Conservation (phyloP, 495 filamentous ascomycete genomes). For the Zalerion maritima region DNA sequence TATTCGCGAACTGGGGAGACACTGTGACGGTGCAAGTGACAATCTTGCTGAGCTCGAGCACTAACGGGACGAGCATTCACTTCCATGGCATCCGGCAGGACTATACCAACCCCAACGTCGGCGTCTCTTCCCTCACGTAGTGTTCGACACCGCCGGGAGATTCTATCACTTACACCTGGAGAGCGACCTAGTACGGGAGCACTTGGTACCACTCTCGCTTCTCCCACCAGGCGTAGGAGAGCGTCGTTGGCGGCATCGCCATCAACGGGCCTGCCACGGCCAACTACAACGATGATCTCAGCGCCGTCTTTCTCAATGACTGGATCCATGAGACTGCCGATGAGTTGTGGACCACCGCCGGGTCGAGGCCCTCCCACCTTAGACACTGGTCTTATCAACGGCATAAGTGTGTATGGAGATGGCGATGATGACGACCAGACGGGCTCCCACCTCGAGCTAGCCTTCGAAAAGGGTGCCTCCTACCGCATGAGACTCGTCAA, state of each 20-base stretch:
- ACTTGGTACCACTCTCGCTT: conserved; percentile 53
- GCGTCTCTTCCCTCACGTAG: conserved; percentile 30
- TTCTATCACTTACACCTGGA: conserved; percentile 35
- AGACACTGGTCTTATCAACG: conserved; percentile 37
- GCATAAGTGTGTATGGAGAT: conserved; percentile 27
- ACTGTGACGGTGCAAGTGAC: no score
- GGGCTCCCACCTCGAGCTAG: conserved; percentile 25
- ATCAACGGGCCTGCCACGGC: conserved; percentile 33
- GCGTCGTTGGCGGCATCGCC: conserved; percentile 31
- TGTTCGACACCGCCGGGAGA: conserved; percentile 32
- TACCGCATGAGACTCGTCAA: conserved; percentile 44
- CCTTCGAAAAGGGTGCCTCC: conserved; percentile 28
- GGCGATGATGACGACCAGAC: conserved; percentile 12
- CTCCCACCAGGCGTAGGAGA: conserved; percentile 37
- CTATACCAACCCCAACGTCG: conserved; percentile 22
- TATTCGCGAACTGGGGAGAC: conserved; percentile 32
- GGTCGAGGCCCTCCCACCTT: conserved; percentile 24
- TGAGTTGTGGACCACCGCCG: conserved; percentile 18
- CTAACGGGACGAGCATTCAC: conserved; percentile 37
- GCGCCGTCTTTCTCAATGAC: conserved; percentile 32
- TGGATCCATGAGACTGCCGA: conserved; percentile 30
- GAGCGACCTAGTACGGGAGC: conserved; percentile 39
- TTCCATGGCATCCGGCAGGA: conserved; percentile 35
- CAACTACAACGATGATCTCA: conserved; percentile 37
- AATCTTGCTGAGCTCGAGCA: conserved; percentile 12